Evolutionary conservation across 2,329 filamentous ascomycete species (phyloP).

Genomic region (Ascochyta pisi): DNA sequence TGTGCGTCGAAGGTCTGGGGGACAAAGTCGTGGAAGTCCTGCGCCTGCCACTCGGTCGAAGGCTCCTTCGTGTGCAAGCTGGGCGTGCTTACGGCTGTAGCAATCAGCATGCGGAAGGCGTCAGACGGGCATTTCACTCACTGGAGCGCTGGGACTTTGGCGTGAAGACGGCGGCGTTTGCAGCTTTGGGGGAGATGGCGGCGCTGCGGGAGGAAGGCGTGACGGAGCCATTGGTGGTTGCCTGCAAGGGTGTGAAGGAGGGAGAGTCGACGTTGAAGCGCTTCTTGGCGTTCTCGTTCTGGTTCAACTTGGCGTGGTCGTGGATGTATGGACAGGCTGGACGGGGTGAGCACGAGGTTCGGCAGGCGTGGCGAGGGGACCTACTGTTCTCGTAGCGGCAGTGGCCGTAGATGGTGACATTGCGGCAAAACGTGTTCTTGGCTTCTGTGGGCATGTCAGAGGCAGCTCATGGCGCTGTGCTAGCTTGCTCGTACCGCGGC

Average conservation of each 20-base stretch:
- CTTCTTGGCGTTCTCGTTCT: constrained; percentile 68
- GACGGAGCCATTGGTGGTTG: constrained; percentile 54
- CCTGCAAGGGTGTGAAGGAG: constrained; percentile 79
- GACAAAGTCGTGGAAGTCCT: constrained; percentile 61
- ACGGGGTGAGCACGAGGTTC: constrained; percentile 27
- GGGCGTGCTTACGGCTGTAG: constrained; percentile 52
- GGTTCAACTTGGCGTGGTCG: constrained; percentile 70
- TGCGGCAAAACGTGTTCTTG: constrained; percentile 89
- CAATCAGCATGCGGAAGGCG: constrained; percentile 22
- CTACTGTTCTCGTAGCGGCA: constrained; percentile 87
- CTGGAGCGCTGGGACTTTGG: constrained; percentile 63
- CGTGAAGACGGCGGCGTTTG: constrained; percentile 86
- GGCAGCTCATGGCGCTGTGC: constrained; percentile 1
- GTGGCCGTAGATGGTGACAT: constrained; percentile 91
- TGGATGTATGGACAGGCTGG: constrained; percentile 81
- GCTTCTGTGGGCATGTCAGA: constrained; percentile 58
- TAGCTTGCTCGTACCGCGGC: constrained; percentile 46
- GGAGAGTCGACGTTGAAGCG: constrained; percentile 94
- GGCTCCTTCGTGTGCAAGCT: constrained; percentile 55
- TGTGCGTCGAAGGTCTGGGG: constrained; percentile 62
- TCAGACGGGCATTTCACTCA: constrained; percentile 37
- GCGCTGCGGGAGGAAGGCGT: constrained; percentile 68
- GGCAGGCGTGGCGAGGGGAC: constrained; percentile 22
- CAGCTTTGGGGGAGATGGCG: constrained; percentile 86
- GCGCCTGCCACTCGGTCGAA: constrained; percentile 56